Evolutionary conservation across 2,329 filamentous ascomycete genomes (phyloP), one percentile per base, ranked within the genome.

Genomic region (Pseudophaeomoniella oleicola): DNA sequence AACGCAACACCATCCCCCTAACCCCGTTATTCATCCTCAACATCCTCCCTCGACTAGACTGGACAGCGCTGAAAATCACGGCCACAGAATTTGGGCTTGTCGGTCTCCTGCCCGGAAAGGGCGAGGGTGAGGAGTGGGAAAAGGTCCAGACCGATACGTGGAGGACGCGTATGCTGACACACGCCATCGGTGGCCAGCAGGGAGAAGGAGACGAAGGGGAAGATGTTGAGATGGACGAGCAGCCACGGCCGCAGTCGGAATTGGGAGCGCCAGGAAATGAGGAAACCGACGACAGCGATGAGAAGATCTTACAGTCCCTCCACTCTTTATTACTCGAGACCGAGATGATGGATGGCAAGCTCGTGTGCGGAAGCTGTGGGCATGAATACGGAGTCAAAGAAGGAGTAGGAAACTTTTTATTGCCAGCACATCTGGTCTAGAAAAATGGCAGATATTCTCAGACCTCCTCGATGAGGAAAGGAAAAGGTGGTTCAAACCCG

Each of bases 331-430:
- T 96, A 27, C 67, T 94, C 47, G 83, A 96, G 69, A 98, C 90
- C 41, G 81, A 86, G 50, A 82, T 98, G 41, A 71, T 75, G 27
- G 82, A 88, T 60, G 90, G 90, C 3, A 88, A 83, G 60, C 68
- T 98, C 45, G 81, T 87, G 4, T 98, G 90, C 57, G 86, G 75
- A 34, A 82, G 81, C 58, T 98, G 90, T 55, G 84, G 82, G 34
- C 88, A 96, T 55, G 84, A 93, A 64, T 98, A 96, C 59, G 77
- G 77, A 40, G 79, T 98, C 44, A 87, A 90, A 55, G 88, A 98
- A 61, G 90, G 90, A 4, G 94, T 96, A 57, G 85, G 86, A 41
- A 96, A 96, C 59, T 98, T 98, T 52, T 62, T 98, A 54, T 62
- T 98, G 47, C 90, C 90, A 10, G 90, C 81, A 50, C 90, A 98